These are phyloP conservation scores for Ustilago bromivora DNA, from an alignment of 1,284 basidiomycete genomes.

Conservation along the genomic window DNA sequence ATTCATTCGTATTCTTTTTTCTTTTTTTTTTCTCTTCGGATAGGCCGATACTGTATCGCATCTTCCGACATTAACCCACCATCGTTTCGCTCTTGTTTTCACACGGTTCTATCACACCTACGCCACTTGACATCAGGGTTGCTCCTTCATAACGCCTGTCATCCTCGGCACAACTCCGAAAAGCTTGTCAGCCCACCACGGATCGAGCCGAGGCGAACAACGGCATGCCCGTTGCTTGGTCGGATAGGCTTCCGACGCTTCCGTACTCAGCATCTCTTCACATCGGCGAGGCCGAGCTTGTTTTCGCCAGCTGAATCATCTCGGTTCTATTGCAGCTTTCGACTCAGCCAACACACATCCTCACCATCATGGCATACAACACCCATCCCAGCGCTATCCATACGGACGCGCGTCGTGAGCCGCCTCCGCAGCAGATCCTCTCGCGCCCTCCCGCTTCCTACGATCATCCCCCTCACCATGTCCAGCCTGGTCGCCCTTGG, in stretches of 20 bases:
- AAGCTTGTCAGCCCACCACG: neutral
- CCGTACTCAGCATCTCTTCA: neutral
- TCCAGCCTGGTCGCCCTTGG: neutral
- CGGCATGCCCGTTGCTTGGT: neutral
- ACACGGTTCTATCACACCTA: neutral
- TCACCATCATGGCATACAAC: constrained; percentile 10
- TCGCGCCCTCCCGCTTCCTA: constrained; percentile 9
- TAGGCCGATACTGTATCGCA: neutral
- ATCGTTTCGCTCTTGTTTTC: neutral
- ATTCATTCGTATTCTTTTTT: no score
- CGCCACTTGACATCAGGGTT: neutral
- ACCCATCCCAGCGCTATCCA: constrained; percentile 1
- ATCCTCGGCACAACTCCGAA: neutral
- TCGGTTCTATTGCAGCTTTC: neutral
- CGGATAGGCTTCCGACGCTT: neutral
- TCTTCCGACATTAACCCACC: neutral
- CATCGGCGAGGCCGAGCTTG: neutral
- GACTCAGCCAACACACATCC: neutral
- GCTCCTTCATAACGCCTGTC: neutral
- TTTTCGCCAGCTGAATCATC: neutral
- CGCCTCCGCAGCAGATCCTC: constrained; percentile 7
- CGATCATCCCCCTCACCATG: constrained; percentile 4
- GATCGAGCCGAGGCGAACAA: neutral
- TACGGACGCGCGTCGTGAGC: constrained; percentile 6
- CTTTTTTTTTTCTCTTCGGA: neutral